Percentiles rank a stretch among this genome's conserved stretches.
phyloP scores from a whole-genome alignment of 129 eudicot species.

The Helichrysum umbraculigerum region DNA sequence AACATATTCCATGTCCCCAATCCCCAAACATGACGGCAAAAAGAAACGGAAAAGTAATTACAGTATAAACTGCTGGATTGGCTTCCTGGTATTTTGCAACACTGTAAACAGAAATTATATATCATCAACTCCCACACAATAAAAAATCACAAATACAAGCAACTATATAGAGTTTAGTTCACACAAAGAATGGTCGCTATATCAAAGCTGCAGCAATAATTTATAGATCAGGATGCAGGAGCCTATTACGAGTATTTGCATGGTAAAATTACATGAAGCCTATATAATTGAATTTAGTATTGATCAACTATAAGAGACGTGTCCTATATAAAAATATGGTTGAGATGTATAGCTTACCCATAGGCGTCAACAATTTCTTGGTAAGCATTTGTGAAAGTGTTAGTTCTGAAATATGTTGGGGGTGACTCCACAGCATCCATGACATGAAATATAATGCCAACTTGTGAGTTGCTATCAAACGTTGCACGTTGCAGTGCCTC shows the following conservation, averaged over 20 bases:
- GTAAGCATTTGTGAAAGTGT: slow-evolving; percentile 79
- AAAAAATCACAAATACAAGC: slow-evolving; percentile 5
- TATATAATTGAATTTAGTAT: neutral
- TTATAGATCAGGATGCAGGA: slow-evolving; percentile 8
- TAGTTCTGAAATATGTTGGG: slow-evolving; percentile 97
- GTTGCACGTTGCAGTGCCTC: slow-evolving; percentile 97
- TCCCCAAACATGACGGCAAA: slow-evolving; percentile 99
- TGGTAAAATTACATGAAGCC: neutral
- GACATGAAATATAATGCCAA: slow-evolving; percentile 89
- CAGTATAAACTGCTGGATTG: slow-evolving; percentile 93
- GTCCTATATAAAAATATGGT: too few species aligned
- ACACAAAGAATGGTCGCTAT: slow-evolving; percentile 1
- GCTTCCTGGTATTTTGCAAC: slow-evolving; percentile 98
- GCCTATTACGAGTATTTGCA: slow-evolving; percentile 11
- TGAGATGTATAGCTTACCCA: slow-evolving; percentile 52
- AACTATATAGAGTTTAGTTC: slow-evolving; percentile 2
- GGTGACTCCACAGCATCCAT: slow-evolving; percentile 87
- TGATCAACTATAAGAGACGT: neutral
- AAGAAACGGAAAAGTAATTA: slow-evolving; percentile 96
- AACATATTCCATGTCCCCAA: slow-evolving; percentile 99
- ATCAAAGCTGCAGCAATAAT: neutral
- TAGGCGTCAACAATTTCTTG: slow-evolving; percentile 99
- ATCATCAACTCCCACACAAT: slow-evolving; percentile 15
- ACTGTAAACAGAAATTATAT: slow-evolving; percentile 42
- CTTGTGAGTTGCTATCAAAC: slow-evolving; percentile 92